Evolutionary conservation across 139 green algal species (phyloP).

Genomic region (Micractinium sp.): DNA sequence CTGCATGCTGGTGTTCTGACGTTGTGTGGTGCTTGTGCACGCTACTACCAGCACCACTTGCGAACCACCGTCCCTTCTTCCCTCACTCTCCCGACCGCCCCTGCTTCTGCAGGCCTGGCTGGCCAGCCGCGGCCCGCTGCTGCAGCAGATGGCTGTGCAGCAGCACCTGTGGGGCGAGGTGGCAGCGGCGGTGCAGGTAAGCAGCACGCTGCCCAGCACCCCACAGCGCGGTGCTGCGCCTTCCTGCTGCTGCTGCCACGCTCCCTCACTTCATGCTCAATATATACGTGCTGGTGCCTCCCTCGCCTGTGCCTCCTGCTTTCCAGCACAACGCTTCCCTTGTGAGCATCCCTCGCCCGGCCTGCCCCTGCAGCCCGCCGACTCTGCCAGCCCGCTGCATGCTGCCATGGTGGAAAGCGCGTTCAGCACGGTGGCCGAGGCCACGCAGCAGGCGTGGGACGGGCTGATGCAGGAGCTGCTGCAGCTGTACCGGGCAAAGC

Average conservation of each 20-base stretch:
- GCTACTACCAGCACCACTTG: too few species aligned
- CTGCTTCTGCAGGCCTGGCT: slow-evolving; percentile 74
- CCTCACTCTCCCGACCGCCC: not conserved
- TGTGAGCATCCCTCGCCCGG: not conserved
- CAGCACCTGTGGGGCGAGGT: slow-evolving; percentile 66
- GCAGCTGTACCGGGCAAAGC: slow-evolving; percentile 1
- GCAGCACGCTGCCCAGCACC: not conserved
- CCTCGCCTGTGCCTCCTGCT: too few species aligned
- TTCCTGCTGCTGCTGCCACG: not conserved
- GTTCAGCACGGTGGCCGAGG: not conserved
- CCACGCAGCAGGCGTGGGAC: slow-evolving; percentile 31
- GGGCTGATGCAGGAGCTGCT: slow-evolving; percentile 29
- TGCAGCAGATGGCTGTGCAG: slow-evolving; percentile 58
- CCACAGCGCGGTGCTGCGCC: too few species aligned
- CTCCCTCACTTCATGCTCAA: not conserved
- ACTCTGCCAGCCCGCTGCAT: slow-evolving; percentile 25
- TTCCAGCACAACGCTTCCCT: not conserved
- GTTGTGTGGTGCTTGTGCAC: too few species aligned
- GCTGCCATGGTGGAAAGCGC: slow-evolving; percentile 33
- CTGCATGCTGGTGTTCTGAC: too few species aligned
- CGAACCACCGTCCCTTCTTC: too few species aligned
- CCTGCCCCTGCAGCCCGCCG: not conserved
- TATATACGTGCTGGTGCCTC: too few species aligned
- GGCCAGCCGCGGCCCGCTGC: slow-evolving; percentile 54
- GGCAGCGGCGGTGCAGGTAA: slow-evolving; percentile 41